Base-by-base conservation (phyloP, 257 asterid species). In the Capsicum baccatum region DNA sequence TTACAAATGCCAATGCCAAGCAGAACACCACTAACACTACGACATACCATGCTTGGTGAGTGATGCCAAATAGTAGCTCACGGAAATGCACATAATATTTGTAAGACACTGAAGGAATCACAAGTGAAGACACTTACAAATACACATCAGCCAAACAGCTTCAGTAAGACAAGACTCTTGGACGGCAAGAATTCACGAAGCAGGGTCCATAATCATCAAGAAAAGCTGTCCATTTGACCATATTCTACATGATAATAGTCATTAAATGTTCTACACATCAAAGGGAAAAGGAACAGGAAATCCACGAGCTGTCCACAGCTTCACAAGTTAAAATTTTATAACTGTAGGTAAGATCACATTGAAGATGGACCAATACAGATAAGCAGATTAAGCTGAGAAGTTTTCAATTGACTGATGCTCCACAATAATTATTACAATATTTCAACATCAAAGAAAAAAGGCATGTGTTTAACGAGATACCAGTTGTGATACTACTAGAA, bases 1-100 rank as follows among this genome's bases (percentile, higher is more conserved):
- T 74, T 79, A 86, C 87, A 83, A 91, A 86, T 39, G 96, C 93
- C 58, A 93, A 64, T 60, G 85, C 94, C 91, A 94, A 86, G 90
- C 97, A 91, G 78, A 91, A 67, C 83, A 93, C 55, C 59, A 86
- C 95, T 85, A 94, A 59, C 84, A 86, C 83, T 21, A 86, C 94
- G n/a, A 94, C 93, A 35, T 87, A 88, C 98, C 99, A 95, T 82
- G 96, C 95, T 85, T 91, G 85, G 55, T 88, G 91, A 69, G 99
- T 96, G 82, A 95, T 94, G 83, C 99, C 98, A 79, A 94, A 79
- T 83, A 92, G 83, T 85, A 94, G 86, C 88, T 95, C 97, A 86
- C 16, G 73, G 81, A 52, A 76, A 76, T 76, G 64, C 81, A 79
- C 57, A 84, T 47, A 37, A 52, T 54, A 26, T 76, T 76, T 26